Percentiles rank a stretch among this genome's conserved stretches.
Conservation (phyloP, 805 yeast species). For the Starmera amethionina region DNA sequence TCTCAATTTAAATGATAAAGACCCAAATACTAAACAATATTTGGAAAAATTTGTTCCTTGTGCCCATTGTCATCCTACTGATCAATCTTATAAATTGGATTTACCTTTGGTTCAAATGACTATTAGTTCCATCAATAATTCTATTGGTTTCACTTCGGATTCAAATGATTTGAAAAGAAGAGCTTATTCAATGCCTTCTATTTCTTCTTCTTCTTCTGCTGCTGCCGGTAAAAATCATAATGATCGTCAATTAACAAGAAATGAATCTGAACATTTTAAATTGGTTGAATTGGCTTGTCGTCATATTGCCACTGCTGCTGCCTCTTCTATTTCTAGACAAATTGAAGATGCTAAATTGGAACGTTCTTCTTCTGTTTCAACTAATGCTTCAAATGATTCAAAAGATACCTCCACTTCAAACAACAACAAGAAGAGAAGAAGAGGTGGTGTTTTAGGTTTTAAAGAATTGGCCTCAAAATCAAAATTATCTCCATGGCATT, state of each 20-base stretch:
- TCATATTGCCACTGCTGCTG: constrained; percentile 76
- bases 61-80: constrained; percentile 42
- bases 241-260: constrained; percentile 32
- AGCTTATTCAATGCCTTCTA: constrained; percentile 14
- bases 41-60: constrained; percentile 41
- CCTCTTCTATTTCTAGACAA: constrained; percentile 26
- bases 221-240: constrained; percentile 5
- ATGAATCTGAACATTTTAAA: constrained; percentile 59
- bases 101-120: constrained; percentile 31
- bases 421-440: constrained; percentile 37
- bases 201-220: constrained; percentile 2
- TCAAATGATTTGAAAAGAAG: constrained; percentile 15
- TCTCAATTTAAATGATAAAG: constrained; percentile 2
- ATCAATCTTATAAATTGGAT: constrained; percentile 12
- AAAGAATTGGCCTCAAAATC: constrained; percentile 82
- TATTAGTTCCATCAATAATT: constrained; percentile 43
- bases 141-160: constrained; percentile 39
- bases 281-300: constrained; percentile 73
- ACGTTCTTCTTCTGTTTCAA: constrained; percentile 14
- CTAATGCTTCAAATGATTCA: constrained; percentile 5
- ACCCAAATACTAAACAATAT: constrained; percentile 30
- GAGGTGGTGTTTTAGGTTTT: constrained; percentile 76
- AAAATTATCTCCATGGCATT: constrained; percentile 84
- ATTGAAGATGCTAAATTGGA: constrained; percentile 5
- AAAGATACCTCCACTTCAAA: constrained; percentile 11